Evolutionary conservation across 208 protist genomes (phyloP).

Genomic region (Trypanosoma mega): DNA sequence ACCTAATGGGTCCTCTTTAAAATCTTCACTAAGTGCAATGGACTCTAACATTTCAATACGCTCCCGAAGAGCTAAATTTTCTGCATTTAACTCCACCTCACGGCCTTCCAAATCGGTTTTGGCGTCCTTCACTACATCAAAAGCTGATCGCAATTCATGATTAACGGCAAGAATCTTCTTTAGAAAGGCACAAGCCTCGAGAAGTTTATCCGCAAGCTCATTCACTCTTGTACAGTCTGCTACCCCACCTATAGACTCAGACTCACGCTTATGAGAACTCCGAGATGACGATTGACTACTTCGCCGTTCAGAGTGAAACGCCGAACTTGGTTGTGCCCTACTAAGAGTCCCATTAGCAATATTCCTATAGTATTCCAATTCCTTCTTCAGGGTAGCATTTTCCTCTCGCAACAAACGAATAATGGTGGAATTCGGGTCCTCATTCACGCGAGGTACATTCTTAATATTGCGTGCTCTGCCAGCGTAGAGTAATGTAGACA

Average conservation of each 20-base stretch:
- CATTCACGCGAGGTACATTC: conserved; percentile 83
- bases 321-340: neutral
- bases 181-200: conserved; percentile 76
- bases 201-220: conserved; percentile 69
- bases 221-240: conserved; percentile 25
- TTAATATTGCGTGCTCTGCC: conserved; percentile 84
- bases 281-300: neutral
- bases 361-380: conserved; percentile 71
- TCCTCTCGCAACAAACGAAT: conserved; percentile 74
- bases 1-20: conserved; percentile 6
- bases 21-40: conserved; percentile 72
- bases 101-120: conserved; percentile 42
- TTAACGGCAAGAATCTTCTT: conserved; percentile 75
- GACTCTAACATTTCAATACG: conserved; percentile 82
- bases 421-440: conserved; percentile 67
- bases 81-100: conserved; percentile 79
- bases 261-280: neutral
- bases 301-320: neutral
- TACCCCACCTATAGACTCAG: neutral
- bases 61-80: conserved; percentile 84
- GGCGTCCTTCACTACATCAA: conserved; percentile 52
- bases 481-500: conserved; percentile 91
- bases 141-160: conserved; percentile 69
- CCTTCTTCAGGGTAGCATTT: conserved; percentile 69
- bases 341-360: conserved; percentile 31